Base-by-base conservation (phyloP, 164 flowering plant genomes). In the Nymphaea colorata region DNA sequence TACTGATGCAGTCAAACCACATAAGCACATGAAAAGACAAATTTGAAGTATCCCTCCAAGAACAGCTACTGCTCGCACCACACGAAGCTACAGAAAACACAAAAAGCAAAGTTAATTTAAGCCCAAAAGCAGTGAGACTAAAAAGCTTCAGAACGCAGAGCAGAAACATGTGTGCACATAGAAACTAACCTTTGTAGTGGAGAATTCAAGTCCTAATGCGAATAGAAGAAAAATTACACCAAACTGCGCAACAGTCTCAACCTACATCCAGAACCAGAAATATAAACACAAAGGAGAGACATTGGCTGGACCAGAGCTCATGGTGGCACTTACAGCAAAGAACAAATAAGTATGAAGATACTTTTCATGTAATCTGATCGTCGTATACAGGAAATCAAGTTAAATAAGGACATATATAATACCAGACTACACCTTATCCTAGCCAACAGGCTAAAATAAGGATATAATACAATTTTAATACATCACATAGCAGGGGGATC, bases 181-280 rank as follows among this genome's bases (percentile, higher is more conserved):
- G 4, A n/a, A 55, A 62, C 75, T 47, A 71, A 93, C 98, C 93
- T 95, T 95, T 65, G 97, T 57, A 5, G 82, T 74, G 5, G 99
- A 92, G 78, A 95, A 95, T 76, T 95, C 99, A 74, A 95, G 76
- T 59, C 99, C 99, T 79, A 95, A 69, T 4, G 98, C 99, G 80
- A 95, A 91, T 70, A 94, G 95, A 79, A 94, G 98, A 81, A 94
- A 94, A 71, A 94, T 87, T 3, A 94, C 99, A 68, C 99, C 99
- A 83, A 94, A 94, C 67, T 94, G 99, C 70, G 99, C 99, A 71
- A 94, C 99, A 15, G 99, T 94, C 82, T 91, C 99, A 74, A 94
- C 99, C 99, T 94, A 79, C 57, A 75, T 12, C 43, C 45, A 74
- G 53, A 60, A 68, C 64, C 62, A 72, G 53, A 14, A 72, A 44